phyloP scores from a whole-genome alignment of 495 filamentous ascomycete genomes.

The Recurvomyces mirabilis region DNA sequence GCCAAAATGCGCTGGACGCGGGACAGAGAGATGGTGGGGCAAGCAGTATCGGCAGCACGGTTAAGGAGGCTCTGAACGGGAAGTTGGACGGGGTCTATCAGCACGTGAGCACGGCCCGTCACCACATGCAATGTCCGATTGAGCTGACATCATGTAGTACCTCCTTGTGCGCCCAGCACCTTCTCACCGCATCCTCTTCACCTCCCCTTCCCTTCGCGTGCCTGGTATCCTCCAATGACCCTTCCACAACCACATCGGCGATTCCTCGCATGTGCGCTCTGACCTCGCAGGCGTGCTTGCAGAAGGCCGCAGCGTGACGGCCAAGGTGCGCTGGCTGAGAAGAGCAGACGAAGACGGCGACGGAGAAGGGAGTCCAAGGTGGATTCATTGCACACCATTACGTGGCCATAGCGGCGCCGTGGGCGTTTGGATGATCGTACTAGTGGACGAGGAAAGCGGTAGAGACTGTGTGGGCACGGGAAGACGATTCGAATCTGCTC shows the following conservation, averaged over 20 bases:
- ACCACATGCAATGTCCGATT: background rate
- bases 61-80: slow-evolving; percentile 16
- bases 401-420: slow-evolving; percentile 45
- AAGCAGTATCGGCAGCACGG: background rate
- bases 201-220: slow-evolving; percentile 50
- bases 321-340: slow-evolving; percentile 50
- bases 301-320: slow-evolving; percentile 46
- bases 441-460: slow-evolving; percentile 43
- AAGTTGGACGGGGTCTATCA: slow-evolving; percentile 26
- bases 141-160: slow-evolving; percentile 37
- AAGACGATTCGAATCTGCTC: slow-evolving; percentile 16
- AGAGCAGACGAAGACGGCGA: slow-evolving; percentile 30
- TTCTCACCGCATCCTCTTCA: slow-evolving; percentile 51
- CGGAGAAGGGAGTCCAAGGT: slow-evolving; percentile 40
- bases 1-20: slow-evolving; percentile 13
- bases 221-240: slow-evolving; percentile 53
- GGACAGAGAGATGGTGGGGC: slow-evolving; percentile 1
- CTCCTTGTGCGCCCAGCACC: slow-evolving; percentile 51
- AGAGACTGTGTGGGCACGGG: background rate
- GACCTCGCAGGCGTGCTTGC: slow-evolving; percentile 44
- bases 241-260: slow-evolving; percentile 51
- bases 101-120: slow-evolving; percentile 19
- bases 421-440: slow-evolving; percentile 57
- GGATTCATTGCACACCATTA: slow-evolving; percentile 56
- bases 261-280: slow-evolving; percentile 39